phyloP scores from a whole-genome alignment of 768 basidiomycete genomes.

The Flagelloscypha sp. region DNA sequence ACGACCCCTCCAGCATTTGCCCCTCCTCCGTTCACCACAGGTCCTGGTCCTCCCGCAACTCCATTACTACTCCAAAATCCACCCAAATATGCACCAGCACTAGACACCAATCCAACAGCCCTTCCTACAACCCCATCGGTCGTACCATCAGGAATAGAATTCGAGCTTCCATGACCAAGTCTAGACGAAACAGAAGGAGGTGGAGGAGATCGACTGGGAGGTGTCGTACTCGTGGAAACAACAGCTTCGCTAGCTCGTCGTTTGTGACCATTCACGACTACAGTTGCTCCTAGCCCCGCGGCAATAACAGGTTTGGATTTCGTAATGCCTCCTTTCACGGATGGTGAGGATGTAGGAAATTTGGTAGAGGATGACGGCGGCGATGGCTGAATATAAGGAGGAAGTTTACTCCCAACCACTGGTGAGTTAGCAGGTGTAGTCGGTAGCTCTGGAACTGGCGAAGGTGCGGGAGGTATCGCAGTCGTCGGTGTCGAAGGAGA shows the following conservation, averaged over 20 bases:
- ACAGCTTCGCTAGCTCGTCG: not conserved
- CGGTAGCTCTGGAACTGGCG: slow-evolving; percentile 20
- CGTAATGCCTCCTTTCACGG: slow-evolving; percentile 7
- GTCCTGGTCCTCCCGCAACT: no score
- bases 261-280: no score
- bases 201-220: not conserved
- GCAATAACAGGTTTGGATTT: no score
- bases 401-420: slow-evolving; percentile 17
- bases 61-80: slow-evolving; percentile 54
- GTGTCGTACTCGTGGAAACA: no score
- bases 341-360: slow-evolving; percentile 10
- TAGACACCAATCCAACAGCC: slow-evolving; percentile 74
- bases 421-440: slow-evolving; percentile 64
- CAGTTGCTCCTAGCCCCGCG: slow-evolving; percentile 3
- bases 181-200: not conserved
- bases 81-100: slow-evolving; percentile 71
- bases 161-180: slow-evolving; percentile 12
- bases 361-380: slow-evolving; percentile 15
- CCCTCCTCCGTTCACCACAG: no score
- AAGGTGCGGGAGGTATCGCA: not conserved
- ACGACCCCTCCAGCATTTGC: no score
- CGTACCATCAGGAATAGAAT: slow-evolving; percentile 7
- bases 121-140: slow-evolving; percentile 42
- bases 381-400: slow-evolving; percentile 9
- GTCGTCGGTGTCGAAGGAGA: no score